Base-by-base conservation (phyloP, 2,329 filamentous ascomycete species). In the Microsporum audouinii region DNA sequence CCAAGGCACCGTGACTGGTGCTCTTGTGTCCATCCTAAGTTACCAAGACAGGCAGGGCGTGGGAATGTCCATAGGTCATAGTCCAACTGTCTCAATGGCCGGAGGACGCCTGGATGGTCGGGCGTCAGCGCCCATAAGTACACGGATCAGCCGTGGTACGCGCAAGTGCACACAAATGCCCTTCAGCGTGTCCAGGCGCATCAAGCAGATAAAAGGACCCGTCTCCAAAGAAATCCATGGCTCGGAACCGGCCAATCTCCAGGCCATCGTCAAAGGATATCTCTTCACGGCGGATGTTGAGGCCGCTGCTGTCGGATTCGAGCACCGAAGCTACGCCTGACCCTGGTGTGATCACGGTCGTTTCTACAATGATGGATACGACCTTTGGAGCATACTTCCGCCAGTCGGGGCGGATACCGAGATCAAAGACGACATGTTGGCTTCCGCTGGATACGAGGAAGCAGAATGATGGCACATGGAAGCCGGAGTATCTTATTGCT, bases 161-260 rank as follows among this genome's bases (percentile, higher is more conserved):
- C 0, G 68, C 70, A 1, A 73, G 56, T 1, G 61, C 69, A 27
- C 66, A 66, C 1, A 73, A 58, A 64, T 72, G 71, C 2, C 67
- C 69, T 0, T 65, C 34, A 5, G 66, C 63, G 58, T 70, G 69
- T 12, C 70, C 70, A 0, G 70, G 66, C 1, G 59, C 64, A 51
- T 70, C 62, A 2, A 72, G 64, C 33, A 72, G 61, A 60, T 71
- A 71, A 38, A 71, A 71, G 2, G 64, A 66, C 0, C 70, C 69
- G 55, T 72, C 69, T 0, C 65, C 66, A 39, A 70, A 72, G 55
- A 65, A 72, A 58, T 72, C 70, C 4, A 66, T 23, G 0, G 69
- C 70, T 31, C 59, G 57, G 47, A 69, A 68, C 5, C 60, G 36
- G 47, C 70, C 67, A 55, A 72, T 66, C 33, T 62, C 62, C 5